phyloP scores from a whole-genome alignment of 2,329 filamentous ascomycete genomes.

The Parascedosporium putredinis region DNA sequence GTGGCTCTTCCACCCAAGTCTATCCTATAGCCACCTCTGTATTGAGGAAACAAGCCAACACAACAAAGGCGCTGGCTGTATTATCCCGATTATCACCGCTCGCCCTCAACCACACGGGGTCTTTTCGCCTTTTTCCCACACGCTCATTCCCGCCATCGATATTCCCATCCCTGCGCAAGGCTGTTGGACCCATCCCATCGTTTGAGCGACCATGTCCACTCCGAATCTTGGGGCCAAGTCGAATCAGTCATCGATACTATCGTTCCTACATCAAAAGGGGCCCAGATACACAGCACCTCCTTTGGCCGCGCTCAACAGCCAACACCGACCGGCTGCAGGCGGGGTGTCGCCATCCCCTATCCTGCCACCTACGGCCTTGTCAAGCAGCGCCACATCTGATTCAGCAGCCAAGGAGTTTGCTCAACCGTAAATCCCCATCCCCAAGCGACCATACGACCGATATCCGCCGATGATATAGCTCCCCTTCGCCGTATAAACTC shows the following conservation, averaged over 20 bases:
- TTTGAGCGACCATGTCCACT: conserved; percentile 25
- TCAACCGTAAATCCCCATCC: conserved; percentile 26
- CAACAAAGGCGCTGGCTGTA: no score
- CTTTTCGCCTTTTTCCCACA: no score
- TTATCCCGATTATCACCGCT: no score
- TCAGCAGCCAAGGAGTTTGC: no score
- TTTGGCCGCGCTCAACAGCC: conserved; percentile 14
- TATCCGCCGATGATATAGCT: conserved; percentile 41
- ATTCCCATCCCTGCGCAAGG: not conserved
- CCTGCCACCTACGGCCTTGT: no score
- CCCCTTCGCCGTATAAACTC: conserved; percentile 54
- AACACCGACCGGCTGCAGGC: conserved; percentile 15
- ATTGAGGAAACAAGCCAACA: no score
- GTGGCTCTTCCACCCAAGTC: no score
- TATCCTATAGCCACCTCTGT: no score
- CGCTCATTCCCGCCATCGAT: no score
- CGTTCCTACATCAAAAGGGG: conserved; percentile 44
- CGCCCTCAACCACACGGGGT: not conserved
- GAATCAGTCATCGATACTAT: conserved; percentile 47
- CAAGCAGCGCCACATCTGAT: no score
- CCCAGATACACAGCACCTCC: conserved; percentile 26
- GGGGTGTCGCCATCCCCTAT: conserved; percentile 16
- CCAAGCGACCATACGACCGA: conserved; percentile 41
- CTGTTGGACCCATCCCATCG: not conserved
- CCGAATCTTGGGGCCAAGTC: conserved; percentile 26